phyloP scores from a whole-genome alignment of 176 grass and related monocot genomes.

The Aechmea fasciata region DNA sequence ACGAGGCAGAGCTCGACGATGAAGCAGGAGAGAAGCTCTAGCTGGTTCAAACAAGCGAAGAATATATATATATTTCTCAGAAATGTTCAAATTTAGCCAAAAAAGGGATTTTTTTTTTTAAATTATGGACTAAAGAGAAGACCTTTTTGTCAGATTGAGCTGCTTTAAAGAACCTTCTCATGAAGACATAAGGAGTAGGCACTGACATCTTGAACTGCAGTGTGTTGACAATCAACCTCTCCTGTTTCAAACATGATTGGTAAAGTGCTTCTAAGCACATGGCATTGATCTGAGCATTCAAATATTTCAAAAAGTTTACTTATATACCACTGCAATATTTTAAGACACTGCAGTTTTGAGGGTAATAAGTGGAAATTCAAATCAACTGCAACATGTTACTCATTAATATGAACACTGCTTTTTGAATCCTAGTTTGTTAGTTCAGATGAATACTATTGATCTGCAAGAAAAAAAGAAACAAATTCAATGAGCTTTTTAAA shows the following conservation, averaged over 20 bases:
- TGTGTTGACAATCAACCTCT: constrained; percentile 59
- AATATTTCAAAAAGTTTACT: no score
- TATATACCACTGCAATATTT: no score
- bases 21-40: constrained; percentile 76
- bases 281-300: no score
- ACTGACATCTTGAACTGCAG: constrained; percentile 81
- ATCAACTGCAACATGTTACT: no score
- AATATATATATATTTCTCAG: constrained; percentile 1
- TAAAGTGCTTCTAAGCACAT: neutral
- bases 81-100: constrained; percentile 1
- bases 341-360: no score
- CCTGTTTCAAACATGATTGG: constrained; percentile 23
- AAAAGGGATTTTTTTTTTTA: neutral
- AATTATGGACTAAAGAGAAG: neutral
- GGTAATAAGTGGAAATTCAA: no score
- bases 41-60: constrained; percentile 28
- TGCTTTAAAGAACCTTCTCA: constrained; percentile 84
- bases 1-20: constrained; percentile 71
- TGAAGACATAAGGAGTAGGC: constrained; percentile 75
- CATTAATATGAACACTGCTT: no score
- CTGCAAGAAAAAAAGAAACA: no score
- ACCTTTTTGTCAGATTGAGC: constrained; percentile 74
- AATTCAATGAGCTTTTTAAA: neutral
- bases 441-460: neutral
- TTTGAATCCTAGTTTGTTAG: no score